These are phyloP conservation scores for Byssothecium circinans DNA, from an alignment of 2,329 filamentous ascomycete genomes.

Conservation along the genomic window DNA sequence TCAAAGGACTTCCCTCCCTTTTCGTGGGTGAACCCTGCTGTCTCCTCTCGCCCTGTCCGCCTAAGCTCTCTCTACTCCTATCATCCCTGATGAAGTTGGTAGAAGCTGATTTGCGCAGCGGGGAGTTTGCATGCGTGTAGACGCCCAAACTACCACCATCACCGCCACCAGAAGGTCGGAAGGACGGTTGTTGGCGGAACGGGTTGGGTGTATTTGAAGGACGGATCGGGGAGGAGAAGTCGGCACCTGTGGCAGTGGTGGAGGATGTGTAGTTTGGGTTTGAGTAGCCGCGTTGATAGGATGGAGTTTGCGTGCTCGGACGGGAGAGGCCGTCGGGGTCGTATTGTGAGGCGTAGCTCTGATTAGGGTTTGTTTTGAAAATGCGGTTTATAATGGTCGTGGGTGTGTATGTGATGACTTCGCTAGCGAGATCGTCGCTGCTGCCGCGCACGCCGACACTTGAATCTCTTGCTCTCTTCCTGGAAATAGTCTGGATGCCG, in stretches of 20 bases:
- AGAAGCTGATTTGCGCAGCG: conserved; percentile 75
- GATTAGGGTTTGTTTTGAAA: conserved; percentile 82
- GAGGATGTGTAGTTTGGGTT: conserved; percentile 40
- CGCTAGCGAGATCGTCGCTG: conserved; percentile 47
- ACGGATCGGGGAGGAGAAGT: conserved; percentile 53
- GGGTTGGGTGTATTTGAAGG: conserved; percentile 48
- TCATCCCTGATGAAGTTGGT: conserved; percentile 52
- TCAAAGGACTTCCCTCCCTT: conserved; percentile 47
- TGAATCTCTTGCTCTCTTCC: conserved; percentile 37
- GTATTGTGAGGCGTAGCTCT: conserved; percentile 73
- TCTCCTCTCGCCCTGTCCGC: conserved; percentile 28
- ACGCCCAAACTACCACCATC: conserved; percentile 81
- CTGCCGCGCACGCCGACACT: conserved; percentile 44
- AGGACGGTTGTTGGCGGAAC: conserved; percentile 54
- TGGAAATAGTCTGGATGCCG: conserved; percentile 69
- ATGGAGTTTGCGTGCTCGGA: conserved; percentile 30
- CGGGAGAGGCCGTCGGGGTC: conserved; percentile 62
- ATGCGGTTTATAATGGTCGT: conserved; percentile 68
- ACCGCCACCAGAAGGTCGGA: conserved; percentile 51
- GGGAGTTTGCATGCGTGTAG: conserved; percentile 77
- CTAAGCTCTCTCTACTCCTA: conserved; percentile 19
- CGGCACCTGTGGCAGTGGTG: conserved; percentile 41
- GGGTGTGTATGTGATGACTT: conserved; percentile 65
- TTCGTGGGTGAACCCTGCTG: conserved; percentile 39
- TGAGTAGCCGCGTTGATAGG: conserved; percentile 21